These are phyloP conservation scores for Athelia psychrophila DNA, from an alignment of 1,284 basidiomycete species.

Conservation along the genomic window DNA sequence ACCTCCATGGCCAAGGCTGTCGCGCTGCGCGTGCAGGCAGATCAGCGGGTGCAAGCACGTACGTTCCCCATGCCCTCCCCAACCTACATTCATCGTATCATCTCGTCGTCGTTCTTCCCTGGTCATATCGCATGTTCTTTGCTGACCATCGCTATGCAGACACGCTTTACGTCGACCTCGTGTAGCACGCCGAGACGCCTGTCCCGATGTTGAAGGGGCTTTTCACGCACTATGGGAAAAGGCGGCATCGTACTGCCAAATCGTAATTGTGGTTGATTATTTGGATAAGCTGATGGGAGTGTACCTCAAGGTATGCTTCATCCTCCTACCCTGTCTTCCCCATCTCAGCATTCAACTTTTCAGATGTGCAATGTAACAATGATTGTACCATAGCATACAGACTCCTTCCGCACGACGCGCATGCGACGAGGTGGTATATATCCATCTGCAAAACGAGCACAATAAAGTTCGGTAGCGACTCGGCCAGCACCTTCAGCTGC, in stretches of 20 bases:
- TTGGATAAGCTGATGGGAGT: slow-evolving; percentile 82
- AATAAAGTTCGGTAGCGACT: no score
- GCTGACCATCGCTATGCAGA: slow-evolving; percentile 58
- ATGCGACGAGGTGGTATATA: no score
- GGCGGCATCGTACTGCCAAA: slow-evolving; percentile 77
- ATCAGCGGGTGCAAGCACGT: slow-evolving; percentile 57
- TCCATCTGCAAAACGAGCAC: no score
- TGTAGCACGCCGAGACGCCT: slow-evolving; percentile 60
- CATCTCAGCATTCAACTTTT: not conserved
- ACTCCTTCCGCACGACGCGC: slow-evolving; percentile 81
- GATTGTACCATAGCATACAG: slow-evolving; percentile 70
- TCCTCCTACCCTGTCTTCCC: no score
- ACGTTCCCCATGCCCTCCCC: slow-evolving; percentile 31
- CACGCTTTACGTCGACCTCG: slow-evolving; percentile 68
- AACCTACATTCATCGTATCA: not conserved
- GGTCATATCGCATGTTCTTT: slow-evolving; percentile 1
- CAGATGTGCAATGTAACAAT: slow-evolving; percentile 2
- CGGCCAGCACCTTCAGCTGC: no score
- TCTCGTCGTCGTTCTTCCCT: slow-evolving; percentile 3
- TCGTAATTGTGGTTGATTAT: slow-evolving; percentile 90
- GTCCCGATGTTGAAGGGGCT: slow-evolving; percentile 60
- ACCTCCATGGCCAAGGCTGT: slow-evolving; percentile 73
- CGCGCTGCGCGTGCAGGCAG: slow-evolving; percentile 56
- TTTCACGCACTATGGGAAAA: slow-evolving; percentile 75
- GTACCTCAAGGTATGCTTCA: slow-evolving; percentile 76